A percentile compares a stretch with the other conserved stretches of the same genome.
phyloP scores from a whole-genome alignment of 2,329 filamentous ascomycete species.

The Claviceps purpurea region DNA sequence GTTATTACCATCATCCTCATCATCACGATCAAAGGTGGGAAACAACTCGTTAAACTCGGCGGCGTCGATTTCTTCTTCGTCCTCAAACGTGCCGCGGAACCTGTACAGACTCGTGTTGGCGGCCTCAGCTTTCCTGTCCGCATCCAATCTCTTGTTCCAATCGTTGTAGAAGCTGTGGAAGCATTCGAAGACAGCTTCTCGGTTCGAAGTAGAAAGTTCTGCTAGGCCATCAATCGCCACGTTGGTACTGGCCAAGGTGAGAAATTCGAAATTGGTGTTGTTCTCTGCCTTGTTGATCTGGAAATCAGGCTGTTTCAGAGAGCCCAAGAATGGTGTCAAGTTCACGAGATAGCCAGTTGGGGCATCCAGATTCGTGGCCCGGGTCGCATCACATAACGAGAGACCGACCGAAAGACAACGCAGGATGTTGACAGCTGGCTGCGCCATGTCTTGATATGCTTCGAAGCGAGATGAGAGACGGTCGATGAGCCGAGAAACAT shows the following conservation, averaged over 20 bases:
- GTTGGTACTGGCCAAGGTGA: constrained; percentile 21
- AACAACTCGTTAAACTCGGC: constrained; percentile 72
- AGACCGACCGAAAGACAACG: constrained; percentile 67
- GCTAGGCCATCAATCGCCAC: constrained; percentile 34
- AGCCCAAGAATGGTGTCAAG: constrained; percentile 44
- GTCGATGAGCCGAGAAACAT: constrained; percentile 53
- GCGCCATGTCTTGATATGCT: constrained; percentile 74
- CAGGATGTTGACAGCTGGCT: constrained; percentile 65
- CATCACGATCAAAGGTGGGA: constrained; percentile 52
- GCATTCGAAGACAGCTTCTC: constrained; percentile 46
- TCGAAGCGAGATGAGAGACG: constrained; percentile 58
- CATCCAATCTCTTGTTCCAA: constrained; percentile 65
- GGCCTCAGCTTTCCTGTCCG: constrained; percentile 63
- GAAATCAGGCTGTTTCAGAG: constrained; percentile 21
- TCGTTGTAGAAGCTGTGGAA: constrained; percentile 63
- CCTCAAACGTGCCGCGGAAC: constrained; percentile 65
- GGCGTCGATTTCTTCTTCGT: constrained; percentile 60
- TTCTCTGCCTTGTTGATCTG: constrained; percentile 10
- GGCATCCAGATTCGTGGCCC: constrained; percentile 28
- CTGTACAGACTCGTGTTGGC: constrained; percentile 67
- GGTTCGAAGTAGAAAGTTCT: constrained; percentile 26
- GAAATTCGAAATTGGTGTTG: constrained; percentile 27
- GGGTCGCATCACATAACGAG: constrained; percentile 38
- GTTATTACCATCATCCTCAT: constrained; percentile 11
- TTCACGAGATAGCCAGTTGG: constrained; percentile 25